A percentile compares a stretch with the other conserved stretches of the same genome.
These are phyloP conservation scores for Eremothecium gossypii DNA, from an alignment of 1,139 yeast species.

Conservation along the genomic window DNA sequence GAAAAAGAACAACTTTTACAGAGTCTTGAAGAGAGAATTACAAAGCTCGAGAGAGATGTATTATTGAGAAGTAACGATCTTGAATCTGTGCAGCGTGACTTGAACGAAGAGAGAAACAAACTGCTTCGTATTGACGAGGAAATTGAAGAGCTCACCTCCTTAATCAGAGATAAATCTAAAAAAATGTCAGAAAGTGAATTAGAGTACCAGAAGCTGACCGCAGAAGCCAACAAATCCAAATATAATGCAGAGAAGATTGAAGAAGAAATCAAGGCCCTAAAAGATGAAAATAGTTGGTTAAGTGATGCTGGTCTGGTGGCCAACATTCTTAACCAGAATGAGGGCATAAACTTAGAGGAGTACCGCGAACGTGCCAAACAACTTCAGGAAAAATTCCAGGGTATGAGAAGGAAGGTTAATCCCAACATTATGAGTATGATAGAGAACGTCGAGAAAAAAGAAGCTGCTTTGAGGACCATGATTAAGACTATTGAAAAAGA, in stretches of 20 bases:
- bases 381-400: slow-evolving; percentile 53
- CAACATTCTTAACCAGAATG: slow-evolving; percentile 47
- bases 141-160: slow-evolving; percentile 49
- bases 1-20: slow-evolving; percentile 32
- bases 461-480: slow-evolving; percentile 66
- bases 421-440: slow-evolving; percentile 89
- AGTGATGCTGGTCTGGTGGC: slow-evolving; percentile 50
- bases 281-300: slow-evolving; percentile 64
- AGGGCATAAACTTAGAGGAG: slow-evolving; percentile 54
- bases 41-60: slow-evolving; percentile 28
- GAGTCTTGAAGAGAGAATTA: slow-evolving; percentile 35
- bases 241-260: slow-evolving; percentile 38
- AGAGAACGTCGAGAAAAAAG: slow-evolving; percentile 88
- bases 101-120: slow-evolving; percentile 47
- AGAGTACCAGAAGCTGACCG: slow-evolving; percentile 48
- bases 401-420: slow-evolving; percentile 80
- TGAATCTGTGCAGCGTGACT: slow-evolving; percentile 20
- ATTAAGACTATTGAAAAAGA: slow-evolving; percentile 85
- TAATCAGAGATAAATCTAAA: slow-evolving; percentile 45
- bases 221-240: slow-evolving; percentile 54
- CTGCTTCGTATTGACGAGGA: slow-evolving; percentile 72
- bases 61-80: slow-evolving; percentile 11
- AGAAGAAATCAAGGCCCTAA: slow-evolving; percentile 40
- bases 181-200: slow-evolving; percentile 43
- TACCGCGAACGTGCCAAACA: slow-evolving; percentile 49